A percentile compares a stretch with the other conserved stretches of the same genome.
phyloP scores from a whole-genome alignment of 2,329 filamentous ascomycete genomes.

The Diplodia scrobiculata region DNA sequence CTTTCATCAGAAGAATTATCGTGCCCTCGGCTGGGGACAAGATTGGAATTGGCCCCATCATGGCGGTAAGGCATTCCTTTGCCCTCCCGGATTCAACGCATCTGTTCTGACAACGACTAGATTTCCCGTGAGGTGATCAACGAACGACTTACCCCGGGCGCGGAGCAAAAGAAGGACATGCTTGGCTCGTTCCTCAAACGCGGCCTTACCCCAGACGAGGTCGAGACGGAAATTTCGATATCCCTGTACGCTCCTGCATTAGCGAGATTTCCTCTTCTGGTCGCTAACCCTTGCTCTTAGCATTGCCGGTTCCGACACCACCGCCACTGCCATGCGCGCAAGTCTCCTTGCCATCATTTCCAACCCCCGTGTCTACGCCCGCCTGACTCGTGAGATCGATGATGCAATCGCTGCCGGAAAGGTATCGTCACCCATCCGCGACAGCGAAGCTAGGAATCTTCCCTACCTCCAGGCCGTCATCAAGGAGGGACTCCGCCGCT shows the following conservation, averaged over 20 bases:
- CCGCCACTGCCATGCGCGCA: constrained; percentile 57
- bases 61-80: constrained; percentile 28
- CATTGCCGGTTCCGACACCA: constrained; percentile 57
- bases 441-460: constrained; percentile 45
- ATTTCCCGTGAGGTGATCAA: constrained; percentile 49
- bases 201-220: constrained; percentile 46
- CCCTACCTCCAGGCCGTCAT: constrained; percentile 53
- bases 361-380: constrained; percentile 51
- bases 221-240: constrained; percentile 52
- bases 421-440: constrained; percentile 48
- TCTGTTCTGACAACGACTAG: neutral
- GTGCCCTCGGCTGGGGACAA: constrained; percentile 19
- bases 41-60: constrained; percentile 32
- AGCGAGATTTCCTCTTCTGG: constrained; percentile 12
- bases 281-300: constrained; percentile 10
- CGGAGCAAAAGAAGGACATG: constrained; percentile 54
- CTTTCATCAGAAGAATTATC: constrained; percentile 8
- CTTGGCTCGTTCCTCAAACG: constrained; percentile 55
- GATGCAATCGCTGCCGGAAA: constrained; percentile 44
- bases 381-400: constrained; percentile 53
- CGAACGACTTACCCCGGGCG: constrained; percentile 52
- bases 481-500: constrained; percentile 52
- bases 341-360: constrained; percentile 58
- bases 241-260: constrained; percentile 46
- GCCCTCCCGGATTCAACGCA: neutral